Base-by-base conservation (phyloP, 352 stramenopile species). In the Globisporangium barbulae region DNA sequence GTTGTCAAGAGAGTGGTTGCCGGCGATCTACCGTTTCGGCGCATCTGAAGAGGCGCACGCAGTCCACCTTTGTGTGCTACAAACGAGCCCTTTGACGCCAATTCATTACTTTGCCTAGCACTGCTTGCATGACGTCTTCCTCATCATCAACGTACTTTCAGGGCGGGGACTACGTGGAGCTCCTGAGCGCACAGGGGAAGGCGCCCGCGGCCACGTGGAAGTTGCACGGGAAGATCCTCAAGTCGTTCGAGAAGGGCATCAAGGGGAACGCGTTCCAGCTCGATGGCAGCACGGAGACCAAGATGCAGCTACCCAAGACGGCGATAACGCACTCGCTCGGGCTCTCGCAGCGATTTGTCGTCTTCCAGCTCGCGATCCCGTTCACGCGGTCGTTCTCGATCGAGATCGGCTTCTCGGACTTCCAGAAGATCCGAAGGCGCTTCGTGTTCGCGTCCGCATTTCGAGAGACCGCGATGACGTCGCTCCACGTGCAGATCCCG, bases 391-490 rank as follows among this genome's bases (percentile, higher is more conserved):
- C 79, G 1, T 90, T 96, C 37, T 84, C 74, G 5, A 63, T 96
- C 21, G 88, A 96, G 61, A 81, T 96, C 53, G 84, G 83, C 30
- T 90, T 90, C 31, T 78, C 79, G 0, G 88, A 96, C 63, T 81
- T 90, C 39, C 74, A 91, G 48, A 88, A 86, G 39, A 85, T 81
- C 41, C 76, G 84, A 7, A 75, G 85, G 2, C 83, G 88, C 1
- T 85, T 96, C 25, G 74, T 96, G 15, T 74, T 89, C 45, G 77
- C 87, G 8, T 92, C 85, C 8, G 88, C 82, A 8, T 96, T 96
- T 66, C 85, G 85, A 6, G 86, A 91, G 39, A 86, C 71, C 22
- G 64, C 72, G 17, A 77, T 54, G 25, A 90, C 75, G 35, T 63
- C 72, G 13, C 63, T 91, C 21, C 83, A 92, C 41, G 80, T 88